Conservation (phyloP, 441 rosid genomes). For the Eruca vesicaria region DNA sequence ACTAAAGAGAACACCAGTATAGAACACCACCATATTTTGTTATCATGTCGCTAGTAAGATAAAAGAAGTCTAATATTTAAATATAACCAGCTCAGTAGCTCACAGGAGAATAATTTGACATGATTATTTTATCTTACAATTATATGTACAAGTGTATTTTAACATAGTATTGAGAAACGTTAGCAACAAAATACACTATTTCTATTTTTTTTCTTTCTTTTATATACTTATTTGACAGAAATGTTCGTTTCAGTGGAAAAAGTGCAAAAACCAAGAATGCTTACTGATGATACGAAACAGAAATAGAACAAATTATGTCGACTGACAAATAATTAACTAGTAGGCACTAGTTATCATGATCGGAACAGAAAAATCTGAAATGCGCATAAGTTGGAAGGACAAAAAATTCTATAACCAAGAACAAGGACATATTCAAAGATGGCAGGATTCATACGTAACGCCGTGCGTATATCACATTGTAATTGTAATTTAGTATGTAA, state of each 20-base stretch:
- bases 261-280: background rate
- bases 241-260: background rate
- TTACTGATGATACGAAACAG: background rate
- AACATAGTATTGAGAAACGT: background rate
- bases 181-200: background rate
- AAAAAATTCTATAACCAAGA: background rate
- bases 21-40: background rate
- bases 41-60: background rate
- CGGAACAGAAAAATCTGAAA: background rate
- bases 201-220: background rate
- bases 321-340: background rate
- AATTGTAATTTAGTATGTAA: background rate
- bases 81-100: background rate
- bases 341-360: background rate
- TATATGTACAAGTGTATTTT: background rate
- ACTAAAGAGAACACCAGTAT: background rate
- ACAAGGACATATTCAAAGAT: conserved; percentile 4
- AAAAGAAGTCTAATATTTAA: background rate
- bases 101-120: background rate
- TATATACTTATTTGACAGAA: background rate
- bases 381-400: background rate
- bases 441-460: conserved; percentile 5
- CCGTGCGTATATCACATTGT: conserved; percentile 2
- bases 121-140: background rate
- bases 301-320: background rate